phyloP scores from a whole-genome alignment of 495 filamentous ascomycete species.

The Penicillium canariense region DNA sequence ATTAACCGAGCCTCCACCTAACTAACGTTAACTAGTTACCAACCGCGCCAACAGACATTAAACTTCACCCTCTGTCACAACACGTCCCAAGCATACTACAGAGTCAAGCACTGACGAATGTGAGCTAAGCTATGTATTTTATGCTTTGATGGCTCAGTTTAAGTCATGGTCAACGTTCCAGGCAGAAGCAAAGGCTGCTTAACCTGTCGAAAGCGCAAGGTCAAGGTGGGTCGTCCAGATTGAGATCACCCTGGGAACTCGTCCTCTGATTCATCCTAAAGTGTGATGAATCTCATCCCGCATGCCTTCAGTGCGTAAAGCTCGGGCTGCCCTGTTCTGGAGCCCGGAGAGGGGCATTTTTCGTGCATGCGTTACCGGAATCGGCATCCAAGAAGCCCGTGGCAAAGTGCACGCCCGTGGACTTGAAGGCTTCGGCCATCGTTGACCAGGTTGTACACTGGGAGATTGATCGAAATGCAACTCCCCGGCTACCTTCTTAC shows the following conservation, averaged over 20 bases:
- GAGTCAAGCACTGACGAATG: background rate
- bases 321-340: constrained; percentile 6
- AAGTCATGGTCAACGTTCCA: constrained; percentile 16
- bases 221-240: constrained; percentile 4
- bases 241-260: background rate
- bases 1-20: no score
- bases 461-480: background rate
- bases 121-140: background rate
- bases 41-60: background rate
- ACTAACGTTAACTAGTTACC: no score
- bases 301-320: constrained; percentile 9
- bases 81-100: background rate
- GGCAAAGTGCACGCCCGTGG: background rate
- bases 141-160: background rate
- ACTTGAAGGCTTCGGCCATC: background rate
- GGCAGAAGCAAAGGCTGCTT: constrained; percentile 15
- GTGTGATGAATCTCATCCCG: constrained; percentile 12
- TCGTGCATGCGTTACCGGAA: constrained; percentile 9
- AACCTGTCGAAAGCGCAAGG: constrained; percentile 13
- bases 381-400: background rate
- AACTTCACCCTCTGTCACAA: background rate
- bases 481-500: background rate
- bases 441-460: background rate
- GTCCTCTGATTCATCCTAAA: background rate
- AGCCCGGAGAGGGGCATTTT: constrained; percentile 11